Percentiles rank a stretch among this genome's conserved stretches.
Conservation (phyloP, 2,329 filamentous ascomycete species). For the Apiospora hydei region DNA sequence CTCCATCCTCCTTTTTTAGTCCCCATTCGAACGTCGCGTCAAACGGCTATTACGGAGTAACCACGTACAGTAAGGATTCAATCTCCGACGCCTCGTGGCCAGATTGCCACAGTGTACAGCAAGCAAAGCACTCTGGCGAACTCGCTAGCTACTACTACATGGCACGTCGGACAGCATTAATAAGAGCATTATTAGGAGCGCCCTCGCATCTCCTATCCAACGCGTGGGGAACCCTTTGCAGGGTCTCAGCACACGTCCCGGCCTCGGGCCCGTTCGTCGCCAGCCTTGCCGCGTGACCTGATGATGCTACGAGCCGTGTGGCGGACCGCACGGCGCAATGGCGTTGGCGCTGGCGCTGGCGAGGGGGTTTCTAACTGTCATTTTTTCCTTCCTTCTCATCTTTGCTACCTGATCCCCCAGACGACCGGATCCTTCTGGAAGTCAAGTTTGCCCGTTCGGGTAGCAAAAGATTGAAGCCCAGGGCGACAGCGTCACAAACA, state of each 20-base stretch:
- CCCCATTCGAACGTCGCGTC: conserved; percentile 15
- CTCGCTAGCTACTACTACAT: background rate
- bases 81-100: conserved; percentile 17
- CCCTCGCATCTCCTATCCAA: conserved; percentile 17
- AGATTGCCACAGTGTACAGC: conserved; percentile 19
- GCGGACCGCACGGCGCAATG: conserved; percentile 1
- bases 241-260: background rate
- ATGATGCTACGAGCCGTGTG: conserved; percentile 18
- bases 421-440: conserved; percentile 5
- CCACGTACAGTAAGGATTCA: conserved; percentile 21
- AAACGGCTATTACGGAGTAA: conserved; percentile 21
- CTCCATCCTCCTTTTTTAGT: conserved; percentile 14
- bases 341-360: background rate
- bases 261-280: background rate
- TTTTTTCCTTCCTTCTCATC: background rate
- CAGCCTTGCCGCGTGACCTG: conserved; percentile 18
- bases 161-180: background rate
- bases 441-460: conserved; percentile 11
- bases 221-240: background rate
- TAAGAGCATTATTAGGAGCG: conserved; percentile 5
- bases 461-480: conserved; percentile 16
- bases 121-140: background rate
- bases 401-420: conserved; percentile 8
- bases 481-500: conserved; percentile 4
- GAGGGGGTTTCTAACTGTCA: background rate